These are phyloP conservation scores for Tuber aestivum DNA, from an alignment of 495 filamentous ascomycete species.

Conservation along the genomic window DNA sequence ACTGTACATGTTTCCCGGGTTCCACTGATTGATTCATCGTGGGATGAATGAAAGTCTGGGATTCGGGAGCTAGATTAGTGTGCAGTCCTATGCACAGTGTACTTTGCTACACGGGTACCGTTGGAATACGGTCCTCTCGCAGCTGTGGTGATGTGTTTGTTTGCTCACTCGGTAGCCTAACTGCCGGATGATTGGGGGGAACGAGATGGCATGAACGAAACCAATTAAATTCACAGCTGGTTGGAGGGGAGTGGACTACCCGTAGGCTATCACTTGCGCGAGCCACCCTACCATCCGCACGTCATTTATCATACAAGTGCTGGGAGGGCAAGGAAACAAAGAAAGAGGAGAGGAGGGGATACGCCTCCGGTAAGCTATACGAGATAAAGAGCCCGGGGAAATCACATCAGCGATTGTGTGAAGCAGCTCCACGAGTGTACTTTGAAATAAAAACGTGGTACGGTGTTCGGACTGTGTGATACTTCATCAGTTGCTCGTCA, in stretches of 20 bases:
- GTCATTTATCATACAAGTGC: neutral
- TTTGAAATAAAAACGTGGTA: neutral
- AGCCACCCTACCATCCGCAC: neutral
- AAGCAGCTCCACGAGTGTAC: neutral
- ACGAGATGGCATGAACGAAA: neutral
- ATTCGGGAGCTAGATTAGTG: conserved; percentile 1
- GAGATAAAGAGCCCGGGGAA: neutral
- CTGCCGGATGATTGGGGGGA: neutral
- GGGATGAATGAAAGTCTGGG: neutral
- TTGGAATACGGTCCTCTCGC: neutral
- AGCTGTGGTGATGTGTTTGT: neutral
- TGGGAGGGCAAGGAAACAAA: neutral
- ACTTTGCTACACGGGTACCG: neutral
- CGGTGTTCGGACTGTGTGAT: neutral
- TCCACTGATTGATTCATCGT: neutral
- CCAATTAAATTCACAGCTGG: neutral
- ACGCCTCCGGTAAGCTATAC: neutral
- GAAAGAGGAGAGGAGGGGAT: neutral
- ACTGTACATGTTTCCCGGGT: neutral
- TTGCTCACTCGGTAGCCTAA: neutral
- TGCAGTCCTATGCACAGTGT: neutral
- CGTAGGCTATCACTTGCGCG: neutral
- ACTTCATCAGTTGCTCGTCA: neutral
- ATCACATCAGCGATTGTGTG: neutral
- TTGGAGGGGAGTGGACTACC: neutral